Evolutionary conservation across 2,329 filamentous ascomycete genomes (phyloP).

Genomic region (Neofusicoccum ribis): DNA sequence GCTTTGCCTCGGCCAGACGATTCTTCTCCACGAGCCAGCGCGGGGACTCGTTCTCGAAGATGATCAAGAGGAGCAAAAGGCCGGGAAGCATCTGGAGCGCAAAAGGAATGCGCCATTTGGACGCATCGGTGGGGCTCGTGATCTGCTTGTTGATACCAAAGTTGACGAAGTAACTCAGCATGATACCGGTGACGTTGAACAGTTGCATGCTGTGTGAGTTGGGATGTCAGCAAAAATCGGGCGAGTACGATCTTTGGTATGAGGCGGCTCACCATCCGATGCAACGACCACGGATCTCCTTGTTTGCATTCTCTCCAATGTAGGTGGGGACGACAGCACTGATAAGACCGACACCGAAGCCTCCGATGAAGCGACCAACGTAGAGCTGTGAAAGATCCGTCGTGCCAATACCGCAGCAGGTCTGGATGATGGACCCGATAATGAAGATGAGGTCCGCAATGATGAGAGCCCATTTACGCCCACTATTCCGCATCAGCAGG

Average conservation of each 20-base stretch:
- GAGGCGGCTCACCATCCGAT: conserved; percentile 35
- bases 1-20: conserved; percentile 46
- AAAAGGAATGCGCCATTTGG: conserved; percentile 57
- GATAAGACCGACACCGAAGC: conserved; percentile 46
- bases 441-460: conserved; percentile 45
- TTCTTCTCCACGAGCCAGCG: conserved; percentile 58
- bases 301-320: conserved; percentile 48
- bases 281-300: conserved; percentile 41
- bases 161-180: conserved; percentile 55
- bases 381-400: conserved; percentile 42
- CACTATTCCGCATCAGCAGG: conserved; percentile 22
- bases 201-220: conserved; percentile 34
- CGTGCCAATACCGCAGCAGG: conserved; percentile 37
- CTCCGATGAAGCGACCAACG: conserved; percentile 45
- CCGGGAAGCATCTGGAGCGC: conserved; percentile 56
- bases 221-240: neutral
- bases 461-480: conserved; percentile 43
- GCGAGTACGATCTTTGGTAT: too few relatives aligned
- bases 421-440: conserved; percentile 44
- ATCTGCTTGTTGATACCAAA: conserved; percentile 52
- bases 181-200: conserved; percentile 49
- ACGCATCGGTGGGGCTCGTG: conserved; percentile 36
- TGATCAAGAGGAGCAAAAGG: conserved; percentile 49
- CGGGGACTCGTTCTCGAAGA: conserved; percentile 55
- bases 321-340: conserved; percentile 46